phyloP scores from a whole-genome alignment of 108 stramenopile species.

The Nitzschia sp. region DNA sequence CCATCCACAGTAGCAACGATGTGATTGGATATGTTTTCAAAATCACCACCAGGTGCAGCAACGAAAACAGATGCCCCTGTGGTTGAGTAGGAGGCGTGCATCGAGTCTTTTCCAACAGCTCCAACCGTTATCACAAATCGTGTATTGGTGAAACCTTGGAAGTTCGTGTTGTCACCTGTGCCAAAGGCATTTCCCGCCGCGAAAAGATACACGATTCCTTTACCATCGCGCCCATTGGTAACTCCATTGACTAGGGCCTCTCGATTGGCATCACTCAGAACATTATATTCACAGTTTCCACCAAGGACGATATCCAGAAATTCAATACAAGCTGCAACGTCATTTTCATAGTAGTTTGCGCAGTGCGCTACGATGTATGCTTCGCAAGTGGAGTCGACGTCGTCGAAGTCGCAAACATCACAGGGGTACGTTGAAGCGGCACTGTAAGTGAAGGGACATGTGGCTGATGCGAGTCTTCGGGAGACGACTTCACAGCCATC shows the following conservation, averaged over 20 bases:
- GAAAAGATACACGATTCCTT: conserved; percentile 48
- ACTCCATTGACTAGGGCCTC: conserved; percentile 24
- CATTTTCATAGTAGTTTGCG: conserved; percentile 17
- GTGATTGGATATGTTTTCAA: conserved; percentile 20
- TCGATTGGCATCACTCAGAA: background rate
- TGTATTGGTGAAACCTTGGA: conserved; percentile 35
- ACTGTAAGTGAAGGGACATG: background rate
- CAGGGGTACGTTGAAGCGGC: conserved; percentile 1
- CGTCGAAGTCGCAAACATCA: conserved; percentile 3
- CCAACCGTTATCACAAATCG: conserved; percentile 48
- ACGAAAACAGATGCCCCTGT: conserved; percentile 44
- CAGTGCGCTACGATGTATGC: conserved; percentile 25
- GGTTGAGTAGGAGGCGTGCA: conserved; percentile 42
- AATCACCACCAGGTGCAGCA: conserved; percentile 42
- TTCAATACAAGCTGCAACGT: conserved; percentile 32
- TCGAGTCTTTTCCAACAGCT: conserved; percentile 37
- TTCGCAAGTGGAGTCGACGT: conserved; percentile 7
- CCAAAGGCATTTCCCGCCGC: conserved; percentile 45
- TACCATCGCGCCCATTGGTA: conserved; percentile 42
- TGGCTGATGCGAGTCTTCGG: background rate
- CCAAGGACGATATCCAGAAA: conserved; percentile 29
- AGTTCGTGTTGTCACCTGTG: conserved; percentile 41
- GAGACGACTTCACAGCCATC: background rate
- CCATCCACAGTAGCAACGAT: conserved; percentile 29
- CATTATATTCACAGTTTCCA: conserved; percentile 30